Conservation (phyloP, 2,329 filamentous ascomycete species). For the Penicillium sp. region DNA sequence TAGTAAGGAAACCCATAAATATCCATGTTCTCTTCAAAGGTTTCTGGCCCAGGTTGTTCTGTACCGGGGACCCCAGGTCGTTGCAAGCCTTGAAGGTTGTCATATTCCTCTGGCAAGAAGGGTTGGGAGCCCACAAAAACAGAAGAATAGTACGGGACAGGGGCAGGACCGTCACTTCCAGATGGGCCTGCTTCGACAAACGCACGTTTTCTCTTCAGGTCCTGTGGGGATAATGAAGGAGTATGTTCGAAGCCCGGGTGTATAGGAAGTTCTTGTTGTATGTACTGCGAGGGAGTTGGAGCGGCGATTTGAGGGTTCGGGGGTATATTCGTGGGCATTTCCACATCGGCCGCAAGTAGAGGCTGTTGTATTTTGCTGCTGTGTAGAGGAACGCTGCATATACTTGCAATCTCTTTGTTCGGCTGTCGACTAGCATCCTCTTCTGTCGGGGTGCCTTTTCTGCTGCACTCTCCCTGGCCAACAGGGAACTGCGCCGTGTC, state of each 20-base stretch:
- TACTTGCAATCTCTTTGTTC: constrained; percentile 4
- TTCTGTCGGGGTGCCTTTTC: constrained; percentile 17
- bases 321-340: constrained; percentile 2
- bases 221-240: constrained; percentile 5
- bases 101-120: constrained; percentile 9
- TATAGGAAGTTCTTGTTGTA: constrained; percentile 10
- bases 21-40: constrained; percentile 15
- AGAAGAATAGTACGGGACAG: constrained; percentile 10
- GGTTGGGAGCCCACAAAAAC: constrained; percentile 9
- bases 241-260: constrained; percentile 1
- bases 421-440: constrained; percentile 7
- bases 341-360: neutral
- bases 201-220: constrained; percentile 18
- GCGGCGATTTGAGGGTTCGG: constrained; percentile 5
- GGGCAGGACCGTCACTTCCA: neutral
- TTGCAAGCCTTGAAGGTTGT: constrained; percentile 4
- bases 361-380: constrained; percentile 3
- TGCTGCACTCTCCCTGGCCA: constrained; percentile 7
- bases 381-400: constrained; percentile 2
- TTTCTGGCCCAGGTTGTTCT: constrained; percentile 9
- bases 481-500: constrained; percentile 18
- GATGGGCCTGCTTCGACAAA: constrained; percentile 4
- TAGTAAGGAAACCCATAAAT: constrained; percentile 25
- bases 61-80: constrained; percentile 5
- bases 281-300: constrained; percentile 9